Conservation (phyloP, 2,329 filamentous ascomycete genomes). For the Stagonosporopsis cucurbitacearum region DNA sequence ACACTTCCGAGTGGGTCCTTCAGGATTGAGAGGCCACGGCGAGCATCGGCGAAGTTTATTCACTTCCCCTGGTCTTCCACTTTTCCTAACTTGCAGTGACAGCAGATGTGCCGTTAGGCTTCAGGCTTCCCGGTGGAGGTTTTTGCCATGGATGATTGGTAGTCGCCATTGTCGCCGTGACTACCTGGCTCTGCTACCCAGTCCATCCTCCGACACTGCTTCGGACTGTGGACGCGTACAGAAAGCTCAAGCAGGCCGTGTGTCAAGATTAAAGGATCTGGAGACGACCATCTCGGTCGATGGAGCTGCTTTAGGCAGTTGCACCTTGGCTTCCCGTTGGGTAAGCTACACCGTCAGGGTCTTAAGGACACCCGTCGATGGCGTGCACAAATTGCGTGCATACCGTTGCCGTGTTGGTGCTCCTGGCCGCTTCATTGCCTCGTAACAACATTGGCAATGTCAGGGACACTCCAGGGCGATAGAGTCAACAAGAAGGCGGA, state of each 20-base stretch:
- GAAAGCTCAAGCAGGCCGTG: constrained; percentile 5
- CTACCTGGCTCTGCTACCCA: background rate
- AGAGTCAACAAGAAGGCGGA: background rate
- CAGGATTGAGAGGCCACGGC: background rate
- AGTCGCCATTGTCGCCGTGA: background rate
- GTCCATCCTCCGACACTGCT: background rate
- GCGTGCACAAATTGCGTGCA: background rate
- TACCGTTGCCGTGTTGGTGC: background rate
- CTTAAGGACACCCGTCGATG: constrained; percentile 10
- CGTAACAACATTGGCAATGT: background rate
- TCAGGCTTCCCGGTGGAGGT: background rate
- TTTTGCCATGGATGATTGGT: background rate
- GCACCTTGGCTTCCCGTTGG: background rate
- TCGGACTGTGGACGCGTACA: background rate
- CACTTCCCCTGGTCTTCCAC: background rate
- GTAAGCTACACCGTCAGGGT: constrained; percentile 8
- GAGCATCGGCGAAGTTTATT: constrained; percentile 6
- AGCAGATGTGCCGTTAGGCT: background rate
- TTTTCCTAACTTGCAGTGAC: background rate
- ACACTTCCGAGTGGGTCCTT: background rate
- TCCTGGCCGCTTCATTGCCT: background rate
- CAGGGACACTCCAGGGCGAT: background rate
- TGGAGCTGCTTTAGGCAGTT: constrained; percentile 1
- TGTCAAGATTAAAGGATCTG: constrained; percentile 11
- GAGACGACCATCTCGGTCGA: constrained; percentile 6